phyloP scores from a whole-genome alignment of 805 yeast genomes.

The Jamesozyma gamospora region DNA sequence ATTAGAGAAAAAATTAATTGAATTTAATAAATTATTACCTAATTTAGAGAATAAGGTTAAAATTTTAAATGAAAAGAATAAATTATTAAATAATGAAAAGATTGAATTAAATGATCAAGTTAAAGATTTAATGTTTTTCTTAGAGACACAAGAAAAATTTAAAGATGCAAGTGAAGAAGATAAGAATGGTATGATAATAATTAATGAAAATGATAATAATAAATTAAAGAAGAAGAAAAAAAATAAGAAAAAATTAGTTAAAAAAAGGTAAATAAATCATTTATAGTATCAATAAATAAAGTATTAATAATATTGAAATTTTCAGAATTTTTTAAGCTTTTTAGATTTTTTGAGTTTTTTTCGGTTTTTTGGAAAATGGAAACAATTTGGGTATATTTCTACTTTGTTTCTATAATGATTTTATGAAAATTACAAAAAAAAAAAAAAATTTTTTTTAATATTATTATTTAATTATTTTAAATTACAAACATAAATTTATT shows the following conservation, averaged over 20 bases:
- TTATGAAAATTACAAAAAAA: too few species aligned
- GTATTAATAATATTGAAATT: too few species aligned
- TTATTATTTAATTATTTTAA: too few species aligned
- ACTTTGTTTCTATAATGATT: too few species aligned
- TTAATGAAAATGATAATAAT: constrained; percentile 22
- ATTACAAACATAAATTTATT: too few species aligned
- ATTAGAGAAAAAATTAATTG: constrained; percentile 8
- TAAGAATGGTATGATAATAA: constrained; percentile 55
- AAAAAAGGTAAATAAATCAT: too few species aligned
- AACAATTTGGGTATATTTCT: too few species aligned
- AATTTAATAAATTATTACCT: constrained; percentile 5
- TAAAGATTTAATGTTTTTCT: constrained; percentile 68
- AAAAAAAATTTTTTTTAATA: too few species aligned
- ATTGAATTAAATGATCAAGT: constrained; percentile 52
- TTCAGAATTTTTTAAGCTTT: too few species aligned
- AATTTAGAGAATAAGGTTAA: constrained; percentile 22
- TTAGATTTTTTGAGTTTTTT: too few species aligned
- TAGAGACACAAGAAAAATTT: constrained; percentile 65
- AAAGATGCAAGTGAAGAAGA: constrained; percentile 63
- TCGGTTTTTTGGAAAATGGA: too few species aligned
- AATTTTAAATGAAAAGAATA: constrained; percentile 26
- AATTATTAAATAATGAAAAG: constrained; percentile 34
- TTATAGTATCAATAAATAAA: too few species aligned
- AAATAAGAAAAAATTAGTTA: neutral
- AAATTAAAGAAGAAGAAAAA: constrained; percentile 13